A percentile compares a stretch with the other conserved stretches of the same genome.
Evolutionary conservation across 169 alveolate species (phyloP).

Genomic region (Blepharisma undulans): DNA sequence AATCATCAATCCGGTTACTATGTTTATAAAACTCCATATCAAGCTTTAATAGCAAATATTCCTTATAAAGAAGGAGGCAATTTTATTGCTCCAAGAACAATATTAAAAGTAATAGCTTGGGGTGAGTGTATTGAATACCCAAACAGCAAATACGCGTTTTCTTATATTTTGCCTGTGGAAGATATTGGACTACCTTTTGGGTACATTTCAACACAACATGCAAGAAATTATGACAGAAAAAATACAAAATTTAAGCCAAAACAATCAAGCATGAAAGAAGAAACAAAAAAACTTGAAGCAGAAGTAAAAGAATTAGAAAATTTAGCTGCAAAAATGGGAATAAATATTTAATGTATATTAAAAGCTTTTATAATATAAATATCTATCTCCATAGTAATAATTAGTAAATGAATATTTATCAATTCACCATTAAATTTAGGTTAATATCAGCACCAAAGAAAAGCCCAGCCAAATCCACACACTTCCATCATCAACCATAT

Average conservation of each 20-base stretch:
- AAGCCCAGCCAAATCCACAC: not conserved
- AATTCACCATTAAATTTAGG: no score
- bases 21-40: conserved; percentile 48
- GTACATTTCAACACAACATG: conserved; percentile 23
- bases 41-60: conserved; percentile 61
- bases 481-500: no score
- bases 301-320: not conserved
- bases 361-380: no score
- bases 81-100: conserved; percentile 59
- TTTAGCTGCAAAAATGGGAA: not conserved
- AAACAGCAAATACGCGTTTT: conserved; percentile 53
- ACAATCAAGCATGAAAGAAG: not conserved
- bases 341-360: not conserved
- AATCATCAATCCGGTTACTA: conserved; percentile 58
- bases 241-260: not conserved
- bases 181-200: conserved; percentile 69
- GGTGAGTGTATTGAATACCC: conserved; percentile 53
- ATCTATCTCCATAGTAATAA: no score
- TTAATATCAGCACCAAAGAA: not conserved
- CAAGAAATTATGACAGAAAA: not conserved
- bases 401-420: no score
- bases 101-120: conserved; percentile 50
- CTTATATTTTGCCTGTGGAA: conserved; percentile 47
- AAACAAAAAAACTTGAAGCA: not conserved
- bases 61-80: conserved; percentile 46